phyloP scores from a whole-genome alignment of 2,329 filamentous ascomycete species.

The Tolypocladium capitatum region DNA sequence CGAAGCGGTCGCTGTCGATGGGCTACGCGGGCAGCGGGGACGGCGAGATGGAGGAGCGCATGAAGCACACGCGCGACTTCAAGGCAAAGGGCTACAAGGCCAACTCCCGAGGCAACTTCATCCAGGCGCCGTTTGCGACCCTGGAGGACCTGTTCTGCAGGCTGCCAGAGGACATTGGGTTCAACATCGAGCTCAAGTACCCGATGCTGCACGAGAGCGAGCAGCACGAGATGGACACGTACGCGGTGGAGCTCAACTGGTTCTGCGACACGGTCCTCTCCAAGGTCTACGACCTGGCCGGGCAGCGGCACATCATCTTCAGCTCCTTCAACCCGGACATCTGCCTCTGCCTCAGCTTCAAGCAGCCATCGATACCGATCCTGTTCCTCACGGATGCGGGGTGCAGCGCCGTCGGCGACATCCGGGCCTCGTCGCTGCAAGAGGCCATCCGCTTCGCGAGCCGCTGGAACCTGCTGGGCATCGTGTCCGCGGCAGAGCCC shows the following conservation, averaged over 20 bases:
- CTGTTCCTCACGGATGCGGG: conserved; percentile 89
- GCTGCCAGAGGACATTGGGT: conserved; percentile 70
- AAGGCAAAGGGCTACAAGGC: conserved; percentile 93
- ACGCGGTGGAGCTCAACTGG: conserved; percentile 87
- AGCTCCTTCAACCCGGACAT: conserved; percentile 97
- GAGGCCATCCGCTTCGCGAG: conserved; percentile 91
- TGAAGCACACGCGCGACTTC: conserved; percentile 95
- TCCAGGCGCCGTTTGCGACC: conserved; percentile 91
- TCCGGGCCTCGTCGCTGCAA: conserved; percentile 80
- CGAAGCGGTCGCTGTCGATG: conserved; percentile 42
- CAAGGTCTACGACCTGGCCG: conserved; percentile 78
- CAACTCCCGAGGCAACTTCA: conserved; percentile 86
- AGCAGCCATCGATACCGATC: conserved; percentile 92
- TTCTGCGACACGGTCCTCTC: conserved; percentile 89
- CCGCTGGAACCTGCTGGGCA: conserved; percentile 85
- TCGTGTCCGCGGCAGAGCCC: conserved; percentile 80
- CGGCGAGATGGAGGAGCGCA: conserved; percentile 55
- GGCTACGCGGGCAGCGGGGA: conserved; percentile 31
- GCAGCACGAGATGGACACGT: conserved; percentile 92
- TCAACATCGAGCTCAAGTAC: conserved; percentile 99
- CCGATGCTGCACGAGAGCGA: conserved; percentile 95
- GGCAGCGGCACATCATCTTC: conserved; percentile 85
- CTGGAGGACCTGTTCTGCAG: conserved; percentile 85
- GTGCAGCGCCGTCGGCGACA: conserved; percentile 67
- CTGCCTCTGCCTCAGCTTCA: conserved; percentile 85